A percentile compares a stretch with the other conserved stretches of the same genome.
These are phyloP conservation scores for Yamadazyma phyllophila DNA, from an alignment of 805 yeast species.

Conservation along the genomic window DNA sequence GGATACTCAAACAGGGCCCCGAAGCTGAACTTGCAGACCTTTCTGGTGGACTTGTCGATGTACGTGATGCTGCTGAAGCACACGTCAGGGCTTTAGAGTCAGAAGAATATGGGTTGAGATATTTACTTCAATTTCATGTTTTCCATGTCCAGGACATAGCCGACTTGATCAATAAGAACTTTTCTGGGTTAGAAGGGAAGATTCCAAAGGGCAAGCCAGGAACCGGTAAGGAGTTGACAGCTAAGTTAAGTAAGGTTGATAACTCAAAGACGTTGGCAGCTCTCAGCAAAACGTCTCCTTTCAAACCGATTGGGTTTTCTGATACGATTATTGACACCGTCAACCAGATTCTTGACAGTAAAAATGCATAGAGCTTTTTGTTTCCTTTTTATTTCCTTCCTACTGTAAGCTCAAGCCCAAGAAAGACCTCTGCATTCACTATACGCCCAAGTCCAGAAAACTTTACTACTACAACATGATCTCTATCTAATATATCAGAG, in stretches of 20 bases:
- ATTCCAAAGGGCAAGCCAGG: conserved; percentile 45
- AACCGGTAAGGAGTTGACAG: conserved; percentile 18
- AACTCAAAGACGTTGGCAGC: conserved; percentile 29
- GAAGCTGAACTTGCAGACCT: conserved; percentile 24
- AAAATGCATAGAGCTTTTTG: not conserved
- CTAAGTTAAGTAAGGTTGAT: conserved; percentile 24
- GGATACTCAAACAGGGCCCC: conserved; percentile 30
- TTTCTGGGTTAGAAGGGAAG: conserved; percentile 44
- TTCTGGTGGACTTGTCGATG: conserved; percentile 36
- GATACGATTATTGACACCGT: not conserved
- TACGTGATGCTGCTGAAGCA: conserved; percentile 47
- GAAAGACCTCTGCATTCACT: too few species aligned
- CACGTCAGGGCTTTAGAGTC: conserved; percentile 40
- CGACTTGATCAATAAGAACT: conserved; percentile 34
- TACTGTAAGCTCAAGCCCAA: too few species aligned
- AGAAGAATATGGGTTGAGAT: conserved; percentile 29
- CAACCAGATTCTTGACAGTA: not conserved
- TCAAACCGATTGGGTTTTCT: not conserved
- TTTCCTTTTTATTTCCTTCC: too few species aligned
- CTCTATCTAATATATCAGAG: too few species aligned
- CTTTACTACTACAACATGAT: too few species aligned
- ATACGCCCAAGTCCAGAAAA: too few species aligned
- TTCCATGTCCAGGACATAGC: conserved; percentile 26
- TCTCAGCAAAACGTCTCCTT: not conserved
- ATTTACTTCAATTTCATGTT: conserved; percentile 17